Evolutionary conservation across 2,329 filamentous ascomycete genomes (phyloP).

Genomic region (Neophaeococcomyces mojaviensis): DNA sequence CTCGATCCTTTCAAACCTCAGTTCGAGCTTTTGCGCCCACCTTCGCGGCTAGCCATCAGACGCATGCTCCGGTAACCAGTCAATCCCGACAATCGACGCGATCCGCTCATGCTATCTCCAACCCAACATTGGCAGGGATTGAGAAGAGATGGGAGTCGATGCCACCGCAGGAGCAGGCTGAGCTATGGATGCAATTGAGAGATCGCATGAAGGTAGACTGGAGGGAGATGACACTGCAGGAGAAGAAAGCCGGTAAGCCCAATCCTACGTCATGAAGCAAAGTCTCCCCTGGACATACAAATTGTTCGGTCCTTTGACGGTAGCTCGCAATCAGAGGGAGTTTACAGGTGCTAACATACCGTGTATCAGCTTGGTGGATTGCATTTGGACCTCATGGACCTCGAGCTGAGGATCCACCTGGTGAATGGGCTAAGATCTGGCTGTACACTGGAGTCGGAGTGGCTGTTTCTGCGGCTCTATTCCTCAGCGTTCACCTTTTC

Average conservation of each 20-base stretch:
- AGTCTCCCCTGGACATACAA: background rate
- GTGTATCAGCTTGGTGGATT: slow-evolving; percentile 82
- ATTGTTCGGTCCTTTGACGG: background rate
- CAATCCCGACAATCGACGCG: slow-evolving; percentile 41
- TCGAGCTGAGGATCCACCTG: slow-evolving; percentile 72
- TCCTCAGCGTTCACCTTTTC: slow-evolving; percentile 63
- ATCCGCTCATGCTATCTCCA: slow-evolving; percentile 88
- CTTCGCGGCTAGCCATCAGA: slow-evolving; percentile 28
- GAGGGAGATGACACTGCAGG: slow-evolving; percentile 87
- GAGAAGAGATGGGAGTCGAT: slow-evolving; percentile 99
- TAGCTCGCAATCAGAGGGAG: no score
- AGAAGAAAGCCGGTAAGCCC: slow-evolving; percentile 94
- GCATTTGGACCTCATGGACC: slow-evolving; percentile 95
- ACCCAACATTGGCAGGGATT: slow-evolving; percentile 94
- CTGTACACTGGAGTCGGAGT: slow-evolving; percentile 65
- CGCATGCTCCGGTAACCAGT: slow-evolving; percentile 32
- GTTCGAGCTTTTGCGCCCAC: slow-evolving; percentile 33
- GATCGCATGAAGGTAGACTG: slow-evolving; percentile 99
- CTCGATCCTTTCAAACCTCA: slow-evolving; percentile 21
- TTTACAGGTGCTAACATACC: background rate
- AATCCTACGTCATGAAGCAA: slow-evolving; percentile 3
- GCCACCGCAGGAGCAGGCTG: slow-evolving; percentile 97
- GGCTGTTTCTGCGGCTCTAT: slow-evolving; percentile 60
- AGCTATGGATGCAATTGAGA: slow-evolving; percentile 96
- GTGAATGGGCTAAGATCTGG: slow-evolving; percentile 73